Conservation (phyloP, 169 alveolate species). For the Plasmodium ovale region DNA sequence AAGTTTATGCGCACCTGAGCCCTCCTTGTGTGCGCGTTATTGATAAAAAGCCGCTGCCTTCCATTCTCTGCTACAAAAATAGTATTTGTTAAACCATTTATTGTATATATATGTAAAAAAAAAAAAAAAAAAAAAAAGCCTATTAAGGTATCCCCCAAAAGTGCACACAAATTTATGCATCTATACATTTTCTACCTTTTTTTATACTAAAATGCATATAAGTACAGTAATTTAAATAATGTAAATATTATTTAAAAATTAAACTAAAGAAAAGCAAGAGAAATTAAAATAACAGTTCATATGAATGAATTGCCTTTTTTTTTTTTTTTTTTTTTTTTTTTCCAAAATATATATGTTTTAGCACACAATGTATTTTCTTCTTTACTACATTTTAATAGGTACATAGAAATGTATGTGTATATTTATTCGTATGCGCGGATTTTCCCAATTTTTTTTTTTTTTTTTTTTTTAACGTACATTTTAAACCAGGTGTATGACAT, state of each 20-base stretch:
- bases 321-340: no score
- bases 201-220: not conserved
- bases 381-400: not conserved
- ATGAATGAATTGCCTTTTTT: constrained; percentile 49
- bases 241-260: constrained; percentile 22
- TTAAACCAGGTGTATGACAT: constrained; percentile 5
- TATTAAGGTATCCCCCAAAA: no score
- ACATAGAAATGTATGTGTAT: constrained; percentile 9
- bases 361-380: not conserved
- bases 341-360: not conserved
- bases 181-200: not conserved
- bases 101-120: no score
- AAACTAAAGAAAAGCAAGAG: not conserved
- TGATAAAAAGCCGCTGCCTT: no score
- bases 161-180: no score
- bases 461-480: no score
- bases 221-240: not conserved
- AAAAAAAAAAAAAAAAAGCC: no score
- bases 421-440: not conserved
- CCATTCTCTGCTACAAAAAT: no score
- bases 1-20: not conserved
- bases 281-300: constrained; percentile 9
- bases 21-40: no score
- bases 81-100: no score
- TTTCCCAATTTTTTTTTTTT: not conserved